These are phyloP conservation scores for Cronartium quercuum DNA, from an alignment of 1,284 basidiomycete species.

Conservation along the genomic window DNA sequence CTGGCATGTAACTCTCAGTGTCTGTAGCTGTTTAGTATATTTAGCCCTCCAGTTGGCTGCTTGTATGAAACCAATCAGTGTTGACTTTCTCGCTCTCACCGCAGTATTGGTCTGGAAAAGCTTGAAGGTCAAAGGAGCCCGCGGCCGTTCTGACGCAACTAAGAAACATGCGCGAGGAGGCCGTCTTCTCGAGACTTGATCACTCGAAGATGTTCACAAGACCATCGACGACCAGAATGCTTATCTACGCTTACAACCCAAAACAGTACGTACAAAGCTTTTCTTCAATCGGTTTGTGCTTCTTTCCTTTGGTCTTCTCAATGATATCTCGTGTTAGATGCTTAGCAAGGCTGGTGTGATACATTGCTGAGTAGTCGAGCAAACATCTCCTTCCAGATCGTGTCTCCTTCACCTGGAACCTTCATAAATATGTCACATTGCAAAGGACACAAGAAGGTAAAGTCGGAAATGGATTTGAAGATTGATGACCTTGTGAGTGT, in stretches of 20 bases:
- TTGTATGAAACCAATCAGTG: too few species aligned
- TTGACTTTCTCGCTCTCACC: too few species aligned
- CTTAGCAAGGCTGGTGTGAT: too few species aligned
- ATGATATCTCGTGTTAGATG: too few species aligned
- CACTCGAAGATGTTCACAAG: constrained; percentile 92
- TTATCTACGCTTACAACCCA: constrained; percentile 88
- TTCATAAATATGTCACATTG: constrained; percentile 98
- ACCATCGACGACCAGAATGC: constrained; percentile 99
- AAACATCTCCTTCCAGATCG: constrained; percentile 98
- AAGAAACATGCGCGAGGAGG: constrained; percentile 92
- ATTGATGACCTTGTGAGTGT: constrained; percentile 98
- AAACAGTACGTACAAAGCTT: constrained; percentile 99
- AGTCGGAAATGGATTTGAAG: constrained; percentile 99
- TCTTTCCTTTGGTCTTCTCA: too few species aligned
- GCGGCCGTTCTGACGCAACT: constrained; percentile 88
- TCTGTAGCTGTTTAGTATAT: too few species aligned
- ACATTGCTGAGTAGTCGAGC: constrained; percentile 81
- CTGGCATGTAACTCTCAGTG: too few species aligned
- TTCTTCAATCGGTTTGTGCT: too few species aligned
- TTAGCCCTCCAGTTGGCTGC: too few species aligned
- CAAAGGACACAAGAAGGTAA: constrained; percentile 97
- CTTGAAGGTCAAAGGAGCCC: constrained; percentile 98
- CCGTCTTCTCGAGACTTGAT: constrained; percentile 83
- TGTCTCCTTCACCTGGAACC: constrained; percentile 91
- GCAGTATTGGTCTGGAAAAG: constrained; percentile 88